Conservation (phyloP, 306 rosid genomes). For the Geum urbanum region DNA sequence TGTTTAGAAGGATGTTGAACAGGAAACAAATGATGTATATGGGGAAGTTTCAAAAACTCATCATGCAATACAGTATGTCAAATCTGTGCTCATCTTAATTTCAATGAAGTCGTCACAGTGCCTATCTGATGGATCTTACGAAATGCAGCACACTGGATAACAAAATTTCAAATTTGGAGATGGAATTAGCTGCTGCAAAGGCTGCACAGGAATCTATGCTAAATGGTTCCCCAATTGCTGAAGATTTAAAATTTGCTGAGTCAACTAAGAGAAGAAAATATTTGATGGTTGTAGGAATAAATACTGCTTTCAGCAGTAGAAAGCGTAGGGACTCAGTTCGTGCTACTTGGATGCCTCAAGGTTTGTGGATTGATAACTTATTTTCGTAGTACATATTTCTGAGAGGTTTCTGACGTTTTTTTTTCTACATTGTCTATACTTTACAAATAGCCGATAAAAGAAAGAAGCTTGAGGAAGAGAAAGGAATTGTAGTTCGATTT, state of each 20-base stretch:
- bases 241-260: slow-evolving; percentile 28
- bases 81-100: neutral
- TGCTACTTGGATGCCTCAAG: slow-evolving; percentile 64
- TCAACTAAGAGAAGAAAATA: slow-evolving; percentile 40
- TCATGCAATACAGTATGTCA: slow-evolving; percentile 46
- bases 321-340: slow-evolving; percentile 60
- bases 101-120: neutral
- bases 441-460: slow-evolving; percentile 36
- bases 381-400: neutral
- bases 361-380: slow-evolving; percentile 21
- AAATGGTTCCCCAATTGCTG: slow-evolving; percentile 33
- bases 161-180: slow-evolving; percentile 53
- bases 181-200: slow-evolving; percentile 58
- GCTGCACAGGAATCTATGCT: slow-evolving; percentile 46
- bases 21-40: slow-evolving; percentile 33
- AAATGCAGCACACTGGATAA: slow-evolving; percentile 48
- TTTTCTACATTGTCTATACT: neutral
- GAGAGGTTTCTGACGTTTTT: neutral
- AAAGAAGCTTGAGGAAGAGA: slow-evolving; percentile 58
- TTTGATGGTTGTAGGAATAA: slow-evolving; percentile 50
- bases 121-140: slow-evolving; percentile 16
- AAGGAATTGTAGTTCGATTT: slow-evolving; percentile 50
- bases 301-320: slow-evolving; percentile 61
- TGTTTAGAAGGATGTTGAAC: slow-evolving; percentile 33
- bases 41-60: slow-evolving; percentile 50